Conservation (phyloP, 306 rosid genomes). For the Echinosophora koreensis region DNA sequence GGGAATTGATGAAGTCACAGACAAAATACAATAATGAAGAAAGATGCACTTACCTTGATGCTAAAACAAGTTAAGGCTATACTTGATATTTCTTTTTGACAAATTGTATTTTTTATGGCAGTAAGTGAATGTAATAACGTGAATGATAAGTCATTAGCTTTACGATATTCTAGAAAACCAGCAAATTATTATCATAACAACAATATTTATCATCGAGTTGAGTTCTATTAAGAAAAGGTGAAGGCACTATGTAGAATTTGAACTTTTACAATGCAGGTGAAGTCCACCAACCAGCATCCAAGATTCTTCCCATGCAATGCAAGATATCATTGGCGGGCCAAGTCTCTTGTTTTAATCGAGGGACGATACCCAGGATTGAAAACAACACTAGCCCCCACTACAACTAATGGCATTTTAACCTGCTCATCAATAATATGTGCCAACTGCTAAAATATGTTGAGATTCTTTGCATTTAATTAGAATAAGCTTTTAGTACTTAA, state of each 20-base stretch:
- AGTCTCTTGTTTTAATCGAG: no score
- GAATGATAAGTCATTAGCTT: neutral
- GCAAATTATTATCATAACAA: neutral
- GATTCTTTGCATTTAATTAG: neutral
- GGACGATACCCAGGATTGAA: neutral
- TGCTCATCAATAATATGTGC: neutral
- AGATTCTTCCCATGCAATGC: neutral
- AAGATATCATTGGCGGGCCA: no score
- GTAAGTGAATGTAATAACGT: conserved; percentile 22
- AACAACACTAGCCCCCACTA: neutral
- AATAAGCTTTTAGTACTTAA: neutral
- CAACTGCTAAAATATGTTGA: neutral
- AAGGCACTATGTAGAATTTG: neutral
- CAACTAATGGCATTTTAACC: neutral
- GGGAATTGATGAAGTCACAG: neutral
- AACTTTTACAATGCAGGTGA: no score
- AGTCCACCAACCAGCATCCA: no score
- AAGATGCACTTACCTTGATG: neutral
- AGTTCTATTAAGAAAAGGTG: neutral
- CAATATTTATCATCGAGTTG: neutral
- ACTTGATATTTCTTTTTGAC: neutral
- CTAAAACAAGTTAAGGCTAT: neutral
- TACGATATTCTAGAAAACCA: neutral
- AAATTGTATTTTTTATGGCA: neutral
- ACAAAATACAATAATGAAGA: neutral